Percentiles rank a stretch among this genome's conserved stretches.
Conservation (phyloP, 352 stramenopile genomes). For the Thraustochytrium sp. region DNA sequence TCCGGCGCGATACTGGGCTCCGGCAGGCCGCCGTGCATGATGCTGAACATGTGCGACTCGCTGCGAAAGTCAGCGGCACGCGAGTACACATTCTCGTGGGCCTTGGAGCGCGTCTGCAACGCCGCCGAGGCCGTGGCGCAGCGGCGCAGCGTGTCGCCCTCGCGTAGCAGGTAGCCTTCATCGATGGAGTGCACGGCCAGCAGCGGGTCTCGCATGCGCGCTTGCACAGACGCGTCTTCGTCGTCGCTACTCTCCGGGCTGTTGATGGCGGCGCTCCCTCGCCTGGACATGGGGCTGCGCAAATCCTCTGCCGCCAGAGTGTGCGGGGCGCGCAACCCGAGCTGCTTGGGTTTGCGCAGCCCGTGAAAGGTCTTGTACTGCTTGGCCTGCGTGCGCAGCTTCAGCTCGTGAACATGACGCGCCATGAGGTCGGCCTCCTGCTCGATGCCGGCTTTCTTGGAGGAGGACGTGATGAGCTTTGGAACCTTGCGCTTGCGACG, state of each 20-base stretch:
- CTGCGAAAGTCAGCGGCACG: neutral
- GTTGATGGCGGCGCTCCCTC: neutral
- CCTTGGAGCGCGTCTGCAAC: neutral
- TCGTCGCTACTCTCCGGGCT: neutral
- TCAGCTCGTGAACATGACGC: neutral
- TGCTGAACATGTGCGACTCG: neutral
- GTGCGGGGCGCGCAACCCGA: neutral
- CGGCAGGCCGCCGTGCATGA: neutral
- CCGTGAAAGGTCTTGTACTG: constrained; percentile 28
- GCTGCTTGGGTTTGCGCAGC: neutral
- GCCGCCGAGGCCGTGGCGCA: neutral
- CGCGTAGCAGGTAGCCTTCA: neutral
- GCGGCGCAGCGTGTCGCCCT: neutral
- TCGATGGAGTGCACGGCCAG: neutral
- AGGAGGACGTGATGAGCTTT: neutral
- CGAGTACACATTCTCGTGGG: neutral
- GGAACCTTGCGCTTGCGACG: neutral
- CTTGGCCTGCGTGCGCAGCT: constrained; percentile 19
- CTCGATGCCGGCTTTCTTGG: constrained; percentile 21
- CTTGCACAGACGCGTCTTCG: neutral
- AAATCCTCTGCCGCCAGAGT: neutral
- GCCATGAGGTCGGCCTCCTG: constrained; percentile 11
- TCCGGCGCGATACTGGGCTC: neutral
- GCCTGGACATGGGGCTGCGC: neutral
- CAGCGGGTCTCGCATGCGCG: neutral